Conservation (phyloP, 768 basidiomycete genomes). For the Psilocybe subaeruginosa region DNA sequence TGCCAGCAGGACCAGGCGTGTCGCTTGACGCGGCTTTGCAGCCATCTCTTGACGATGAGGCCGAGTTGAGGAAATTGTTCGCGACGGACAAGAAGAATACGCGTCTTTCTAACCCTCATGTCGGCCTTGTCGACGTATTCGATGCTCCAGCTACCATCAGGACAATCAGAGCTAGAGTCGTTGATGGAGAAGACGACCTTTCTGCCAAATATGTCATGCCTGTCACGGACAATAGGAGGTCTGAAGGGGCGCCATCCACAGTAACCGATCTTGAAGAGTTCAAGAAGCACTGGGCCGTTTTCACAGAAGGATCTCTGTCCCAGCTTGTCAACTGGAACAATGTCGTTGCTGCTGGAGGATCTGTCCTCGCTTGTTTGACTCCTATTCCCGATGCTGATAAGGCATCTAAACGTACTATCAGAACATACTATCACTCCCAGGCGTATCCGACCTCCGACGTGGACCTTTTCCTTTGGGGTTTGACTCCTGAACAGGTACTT, state of each 20-base stretch:
- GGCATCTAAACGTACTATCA: slow-evolving; percentile 55
- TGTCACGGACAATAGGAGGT: slow-evolving; percentile 46
- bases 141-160: slow-evolving; percentile 47
- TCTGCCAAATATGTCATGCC: slow-evolving; percentile 57
- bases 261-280: slow-evolving; percentile 56
- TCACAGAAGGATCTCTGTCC: slow-evolving; percentile 63
- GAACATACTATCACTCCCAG: slow-evolving; percentile 58
- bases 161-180: slow-evolving; percentile 52
- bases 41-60: slow-evolving; percentile 60
- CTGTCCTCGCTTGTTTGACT: slow-evolving; percentile 58
- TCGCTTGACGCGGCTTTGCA: slow-evolving; percentile 49
- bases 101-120: slow-evolving; percentile 48
- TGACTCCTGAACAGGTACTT: slow-evolving; percentile 54
- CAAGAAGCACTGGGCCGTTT: slow-evolving; percentile 65
- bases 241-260: slow-evolving; percentile 53
- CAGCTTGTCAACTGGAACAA: slow-evolving; percentile 66
- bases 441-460: slow-evolving; percentile 66
- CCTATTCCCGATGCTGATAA: slow-evolving; percentile 52
- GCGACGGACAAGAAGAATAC: slow-evolving; percentile 51
- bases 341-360: slow-evolving; percentile 63
- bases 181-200: slow-evolving; percentile 46
- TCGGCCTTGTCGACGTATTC: slow-evolving; percentile 66
- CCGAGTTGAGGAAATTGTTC: slow-evolving; percentile 55
- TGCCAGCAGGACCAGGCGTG: slow-evolving; percentile 27
- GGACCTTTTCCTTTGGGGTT: slow-evolving; percentile 64